phyloP scores from a whole-genome alignment of 23 red algal species.

The Gracilaria gracilis region DNA sequence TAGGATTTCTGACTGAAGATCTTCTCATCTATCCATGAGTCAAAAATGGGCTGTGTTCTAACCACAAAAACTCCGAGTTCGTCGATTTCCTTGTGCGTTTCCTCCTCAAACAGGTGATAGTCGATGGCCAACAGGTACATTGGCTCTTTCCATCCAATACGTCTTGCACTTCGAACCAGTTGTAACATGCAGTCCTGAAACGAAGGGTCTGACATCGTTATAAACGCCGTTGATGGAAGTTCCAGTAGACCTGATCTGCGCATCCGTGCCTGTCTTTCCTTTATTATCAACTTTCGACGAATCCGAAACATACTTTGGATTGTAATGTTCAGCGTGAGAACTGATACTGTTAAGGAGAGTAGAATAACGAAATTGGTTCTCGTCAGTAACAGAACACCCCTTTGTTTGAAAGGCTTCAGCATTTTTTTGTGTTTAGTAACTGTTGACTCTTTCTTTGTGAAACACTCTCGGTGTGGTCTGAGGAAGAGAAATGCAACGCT shows the following conservation, averaged over 20 bases:
- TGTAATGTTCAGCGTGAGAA: neutral
- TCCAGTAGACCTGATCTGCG: neutral
- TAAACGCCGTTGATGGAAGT: constrained; percentile 16
- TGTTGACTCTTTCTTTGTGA: neutral
- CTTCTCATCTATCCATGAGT: constrained; percentile 37
- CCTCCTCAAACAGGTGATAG: constrained; percentile 30
- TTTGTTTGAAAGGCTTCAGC: neutral
- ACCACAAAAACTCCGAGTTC: constrained; percentile 46
- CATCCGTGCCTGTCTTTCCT: neutral
- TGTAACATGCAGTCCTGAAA: constrained; percentile 58
- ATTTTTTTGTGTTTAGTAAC: neutral
- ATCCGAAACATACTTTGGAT: neutral
- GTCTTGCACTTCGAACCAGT: constrained; percentile 28
- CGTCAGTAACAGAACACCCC: neutral
- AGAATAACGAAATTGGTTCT: neutral
- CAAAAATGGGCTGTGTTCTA: constrained; percentile 38
- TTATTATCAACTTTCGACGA: constrained; percentile 8
- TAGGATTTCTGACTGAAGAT: constrained; percentile 6
- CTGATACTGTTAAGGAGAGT: neutral
- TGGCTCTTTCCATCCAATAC: constrained; percentile 35
- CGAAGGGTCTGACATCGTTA: constrained; percentile 50
- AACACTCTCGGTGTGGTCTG: neutral
- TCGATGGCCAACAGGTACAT: constrained; percentile 53
- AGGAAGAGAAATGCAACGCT: neutral
- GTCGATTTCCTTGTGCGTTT: constrained; percentile 11